Base-by-base conservation (phyloP, 495 filamentous ascomycete species). In the Talaromyces trachyspermus region DNA sequence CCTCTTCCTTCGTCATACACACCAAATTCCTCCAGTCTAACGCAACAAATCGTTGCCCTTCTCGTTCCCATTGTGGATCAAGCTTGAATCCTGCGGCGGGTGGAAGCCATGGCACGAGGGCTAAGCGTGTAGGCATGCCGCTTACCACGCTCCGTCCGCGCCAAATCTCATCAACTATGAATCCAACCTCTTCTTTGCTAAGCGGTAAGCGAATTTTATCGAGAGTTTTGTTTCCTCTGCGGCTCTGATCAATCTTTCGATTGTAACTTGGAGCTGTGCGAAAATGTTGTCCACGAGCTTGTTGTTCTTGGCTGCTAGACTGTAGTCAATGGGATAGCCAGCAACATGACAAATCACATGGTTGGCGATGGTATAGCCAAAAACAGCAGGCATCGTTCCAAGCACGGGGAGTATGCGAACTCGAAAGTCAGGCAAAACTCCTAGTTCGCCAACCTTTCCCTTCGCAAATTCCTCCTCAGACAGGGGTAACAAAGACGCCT, bases 1-100 rank as follows among this genome's bases (percentile, higher is more conserved):
- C 84, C 61, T 97, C 92, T 49, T 97, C 91, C 63, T 92, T 96
- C 6, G 94, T 97, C 89, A 99, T 89, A 54, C 86, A 86, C 4
- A 97, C 92, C 26, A 99, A 62, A 23, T 95, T 83, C 19, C 73
- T 74, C 46, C 89, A 59, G 37, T 71, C 59, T 7, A 95, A 49
- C 15, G 73, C 75, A 5, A 81, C 72, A 20, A 75, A 77, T 50
- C 83, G 87, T 60, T 96, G 89, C 23, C 86, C 81, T 38, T 80
- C 72, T 29, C 74, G 58, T 27, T 65, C 58, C 56, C 61, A 66
- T 24, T 57, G 56, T 26, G 62, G 45, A 45, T 75, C 63, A 6
- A 69, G 49, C 3, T 46, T 54, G 40, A 68, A 74, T n/a, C 77
- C 77, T 39, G 70, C 64, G 0, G 76, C 65, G 27, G 83, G 80